Conservation (phyloP, 257 asterid species). For the Solanum boliviense region DNA sequence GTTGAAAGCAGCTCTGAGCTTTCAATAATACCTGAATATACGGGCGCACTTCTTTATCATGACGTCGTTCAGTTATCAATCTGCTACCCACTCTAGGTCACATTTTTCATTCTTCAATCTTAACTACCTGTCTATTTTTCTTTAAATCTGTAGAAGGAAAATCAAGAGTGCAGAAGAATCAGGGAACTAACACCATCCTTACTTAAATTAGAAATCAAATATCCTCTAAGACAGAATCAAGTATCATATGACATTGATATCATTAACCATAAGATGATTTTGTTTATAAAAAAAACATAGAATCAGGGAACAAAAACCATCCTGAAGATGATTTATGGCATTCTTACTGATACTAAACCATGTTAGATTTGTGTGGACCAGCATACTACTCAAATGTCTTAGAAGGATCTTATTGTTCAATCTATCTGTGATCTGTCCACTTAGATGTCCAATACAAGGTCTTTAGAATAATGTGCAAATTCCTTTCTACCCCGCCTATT, state of each 20-base stretch:
- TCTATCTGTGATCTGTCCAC: neutral
- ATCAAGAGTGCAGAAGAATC: no score
- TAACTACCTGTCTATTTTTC: neutral
- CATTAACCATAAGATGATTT: neutral
- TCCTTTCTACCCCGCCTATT: neutral
- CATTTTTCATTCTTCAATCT: neutral
- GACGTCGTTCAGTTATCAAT: neutral
- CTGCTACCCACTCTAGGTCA: neutral
- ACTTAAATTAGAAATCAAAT: no score
- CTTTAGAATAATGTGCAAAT: neutral
- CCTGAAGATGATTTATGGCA: neutral
- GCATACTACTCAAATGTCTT: neutral
- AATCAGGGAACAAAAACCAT: neutral
- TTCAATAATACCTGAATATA: neutral
- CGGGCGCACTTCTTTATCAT: neutral
- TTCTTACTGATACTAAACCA: neutral
- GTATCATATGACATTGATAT: neutral
- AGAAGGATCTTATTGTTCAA: neutral
- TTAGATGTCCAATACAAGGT: neutral
- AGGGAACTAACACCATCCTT: no score
- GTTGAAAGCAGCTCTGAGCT: neutral
- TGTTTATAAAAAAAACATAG: neutral
- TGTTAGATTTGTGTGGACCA: neutral
- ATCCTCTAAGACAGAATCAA: neutral
- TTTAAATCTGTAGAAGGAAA: neutral